Evolutionary conservation across 108 stramenopile genomes (phyloP), one percentile per base, ranked within the genome.

Genomic region (Halocafeteria seosinensis): DNA sequence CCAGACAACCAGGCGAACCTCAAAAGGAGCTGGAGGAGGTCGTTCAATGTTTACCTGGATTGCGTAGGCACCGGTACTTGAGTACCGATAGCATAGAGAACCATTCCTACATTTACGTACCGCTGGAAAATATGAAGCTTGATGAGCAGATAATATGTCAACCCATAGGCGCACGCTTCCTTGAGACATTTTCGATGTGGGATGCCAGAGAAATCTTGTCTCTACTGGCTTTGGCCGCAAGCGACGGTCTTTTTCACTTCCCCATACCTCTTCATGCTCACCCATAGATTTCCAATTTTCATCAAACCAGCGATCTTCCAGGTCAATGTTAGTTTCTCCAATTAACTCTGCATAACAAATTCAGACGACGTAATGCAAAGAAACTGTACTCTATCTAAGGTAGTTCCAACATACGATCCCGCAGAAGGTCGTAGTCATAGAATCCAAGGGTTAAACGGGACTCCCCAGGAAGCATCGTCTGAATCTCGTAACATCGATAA

Each of bases 291-390:
- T 64, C 82, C 82, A 83, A 33, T 50, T 59, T 31, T 28, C 31
- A 62, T 73, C 69, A 70, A 83, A 81, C 82, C 79, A 81, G 17
- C 82, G 73, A 50, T 83, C 82, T 50, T 83, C 82, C 34, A 83
- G 55, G 62, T 83, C 80, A 50, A 83, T 79, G 25, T 65, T 58
- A 34, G 80, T 83, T 55, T 71, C 42, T 26, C 82, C 82, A 37
- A 83, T 79, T 29, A 83, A 34, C 17, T 81, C 80, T 70, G 81
- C 78, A 32, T 26, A 30, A 25, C 50, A n/a, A 35, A 82, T 55
- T 25, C n/a, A n/a, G n/a, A n/a, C n/a, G n/a, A n/a, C n/a, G n/a
- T n/a, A n/a, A n/a, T n/a, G n/a, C n/a, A n/a, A n/a, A n/a, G n/a
- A n/a, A n/a, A n/a, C n/a, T n/a, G n/a, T n/a, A n/a, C n/a, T n/a